Percentiles rank a stretch among this genome's conserved stretches.
Evolutionary conservation across 345 rosid genomes (phyloP).

Genomic region (Rhodamnia argentea): DNA sequence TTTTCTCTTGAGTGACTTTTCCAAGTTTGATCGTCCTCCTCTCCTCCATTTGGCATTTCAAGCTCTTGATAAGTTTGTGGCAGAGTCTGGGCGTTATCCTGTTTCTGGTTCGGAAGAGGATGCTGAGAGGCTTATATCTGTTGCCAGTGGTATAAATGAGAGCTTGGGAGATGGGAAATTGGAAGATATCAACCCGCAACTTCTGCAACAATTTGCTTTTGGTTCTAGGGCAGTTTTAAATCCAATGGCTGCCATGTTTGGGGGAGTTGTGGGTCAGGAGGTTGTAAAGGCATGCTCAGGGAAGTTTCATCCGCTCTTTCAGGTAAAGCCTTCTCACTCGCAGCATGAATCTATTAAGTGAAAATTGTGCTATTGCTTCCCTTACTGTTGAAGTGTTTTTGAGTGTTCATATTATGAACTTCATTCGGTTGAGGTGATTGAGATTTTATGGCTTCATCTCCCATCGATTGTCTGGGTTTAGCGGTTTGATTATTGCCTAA

Average conservation of each 20-base stretch:
- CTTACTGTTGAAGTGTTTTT: neutral
- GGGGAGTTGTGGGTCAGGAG: conserved; percentile 97
- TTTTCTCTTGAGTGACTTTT: conserved; percentile 86
- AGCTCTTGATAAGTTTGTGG: conserved; percentile 74
- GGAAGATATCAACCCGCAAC: conserved; percentile 68
- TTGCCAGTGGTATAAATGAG: conserved; percentile 53
- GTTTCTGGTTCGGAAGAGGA: conserved; percentile 93
- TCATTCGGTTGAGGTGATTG: neutral
- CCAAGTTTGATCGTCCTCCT: conserved; percentile 89
- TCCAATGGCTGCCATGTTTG: conserved; percentile 99
- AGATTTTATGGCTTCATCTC: neutral
- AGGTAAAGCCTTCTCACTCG: conserved; percentile 31
- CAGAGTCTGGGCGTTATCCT: conserved; percentile 65
- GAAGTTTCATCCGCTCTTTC: conserved; percentile 92
- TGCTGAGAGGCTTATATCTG: conserved; percentile 61
- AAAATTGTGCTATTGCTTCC: neutral
- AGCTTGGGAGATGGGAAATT: conserved; percentile 59
- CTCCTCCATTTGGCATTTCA: conserved; percentile 89
- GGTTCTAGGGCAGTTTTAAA: conserved; percentile 95
- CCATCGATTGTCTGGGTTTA: too few species aligned
- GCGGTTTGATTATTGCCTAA: too few species aligned
- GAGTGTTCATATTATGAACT: neutral
- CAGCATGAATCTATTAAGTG: neutral
- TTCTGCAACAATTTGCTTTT: conserved; percentile 75
- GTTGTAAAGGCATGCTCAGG: conserved; percentile 99